Base-by-base conservation (phyloP, 2,329 filamentous ascomycete genomes). In the Diaporthe humulicola region DNA sequence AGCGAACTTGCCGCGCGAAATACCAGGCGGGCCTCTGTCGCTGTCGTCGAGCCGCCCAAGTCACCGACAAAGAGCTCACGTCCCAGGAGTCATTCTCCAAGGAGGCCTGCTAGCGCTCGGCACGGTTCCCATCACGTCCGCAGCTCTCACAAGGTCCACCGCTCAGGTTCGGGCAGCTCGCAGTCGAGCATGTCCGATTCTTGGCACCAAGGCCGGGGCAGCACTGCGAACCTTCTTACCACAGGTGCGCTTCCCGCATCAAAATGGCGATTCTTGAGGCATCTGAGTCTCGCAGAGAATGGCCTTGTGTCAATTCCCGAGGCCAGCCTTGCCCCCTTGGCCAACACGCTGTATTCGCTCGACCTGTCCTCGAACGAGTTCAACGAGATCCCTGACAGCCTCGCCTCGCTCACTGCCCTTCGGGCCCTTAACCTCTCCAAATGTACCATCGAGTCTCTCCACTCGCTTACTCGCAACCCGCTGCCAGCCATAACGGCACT, bases 361-460 rank as follows among this genome's bases (percentile, higher is more conserved):
- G 97, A 99, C 82, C 87, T 99, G 61, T 98, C 97, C 0, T 92
- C 92, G 69, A 99, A 99, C 81, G 91, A 98, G 42, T 98, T 99
- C 83, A 92, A 92, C n/a, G 94, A 98, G 82, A 93, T 98, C 71
- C 97, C 97, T 1, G 97, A 98, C 82, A 97, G 94, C 79, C 86
- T 99, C 74, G 93, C 96, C 17, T 94, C 91, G 14, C 87, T 99
- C 74, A 95, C 95, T 28, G 93, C 95, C 38, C 89, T 99, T n/a
- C 92, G 96, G 77, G 96, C 97, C 33, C 87, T 99, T 71, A 98
- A 99, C 80, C 88, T 99, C 36, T 98, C 96, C 5, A 94, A 98
- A 80, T 98, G 96, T 88, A 98, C 98, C 96, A 98, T 99, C 77
- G 94, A 96, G 79, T 97, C 95, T 22, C 88, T 99, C 73, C 94